phyloP scores from a whole-genome alignment of 306 rosid genomes.

The Crataegus laevigata region DNA sequence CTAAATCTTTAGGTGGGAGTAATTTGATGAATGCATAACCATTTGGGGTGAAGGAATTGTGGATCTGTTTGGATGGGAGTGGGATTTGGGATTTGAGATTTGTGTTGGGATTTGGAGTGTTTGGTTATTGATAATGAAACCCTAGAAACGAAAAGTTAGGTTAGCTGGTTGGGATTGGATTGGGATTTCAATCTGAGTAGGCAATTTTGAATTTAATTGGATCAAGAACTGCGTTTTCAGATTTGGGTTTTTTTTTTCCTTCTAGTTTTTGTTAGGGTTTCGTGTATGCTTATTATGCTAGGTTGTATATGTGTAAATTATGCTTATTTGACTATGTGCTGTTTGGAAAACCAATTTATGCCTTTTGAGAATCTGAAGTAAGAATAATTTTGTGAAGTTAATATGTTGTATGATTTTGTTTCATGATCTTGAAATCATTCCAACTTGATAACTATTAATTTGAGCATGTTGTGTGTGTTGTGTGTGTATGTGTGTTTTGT shows the following conservation, averaged over 20 bases:
- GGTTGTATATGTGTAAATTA: not conserved
- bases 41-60: slow-evolving; percentile 12
- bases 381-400: not conserved
- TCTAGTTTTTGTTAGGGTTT: slow-evolving; percentile 1
- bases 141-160: slow-evolving; percentile 33
- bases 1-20: slow-evolving; percentile 37
- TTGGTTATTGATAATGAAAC: slow-evolving; percentile 28
- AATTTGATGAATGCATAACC: slow-evolving; percentile 32
- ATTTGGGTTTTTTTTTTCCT: not conserved
- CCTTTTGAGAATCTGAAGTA: not conserved
- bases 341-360: not conserved
- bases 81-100: too few species aligned
- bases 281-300: not conserved
- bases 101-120: slow-evolving; percentile 11
- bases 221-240: slow-evolving; percentile 17
- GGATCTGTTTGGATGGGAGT: slow-evolving; percentile 47
- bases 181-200: slow-evolving; percentile 17
- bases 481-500: not conserved
- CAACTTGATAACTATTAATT: not conserved
- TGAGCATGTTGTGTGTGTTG: not conserved
- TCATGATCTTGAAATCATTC: not conserved
- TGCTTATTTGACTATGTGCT: not conserved
- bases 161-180: not conserved
- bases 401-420: not conserved
- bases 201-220: slow-evolving; percentile 13